Percentiles rank a stretch among this genome's conserved stretches.
Evolutionary conservation across 495 filamentous ascomycete species (phyloP).

Genomic region (Annulohypoxylon nitens): DNA sequence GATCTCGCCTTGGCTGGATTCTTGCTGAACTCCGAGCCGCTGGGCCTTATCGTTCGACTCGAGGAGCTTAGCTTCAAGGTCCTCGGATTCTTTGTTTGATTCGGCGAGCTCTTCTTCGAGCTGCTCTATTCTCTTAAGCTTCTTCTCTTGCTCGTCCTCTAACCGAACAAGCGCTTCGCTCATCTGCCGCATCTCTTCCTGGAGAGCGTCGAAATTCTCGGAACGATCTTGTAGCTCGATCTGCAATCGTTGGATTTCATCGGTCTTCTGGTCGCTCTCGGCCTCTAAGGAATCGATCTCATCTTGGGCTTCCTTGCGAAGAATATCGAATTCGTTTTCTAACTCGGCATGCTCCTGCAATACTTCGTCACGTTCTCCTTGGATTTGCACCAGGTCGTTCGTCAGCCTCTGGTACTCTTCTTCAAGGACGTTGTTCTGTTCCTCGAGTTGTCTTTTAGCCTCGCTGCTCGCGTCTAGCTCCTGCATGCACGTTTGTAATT

Average conservation of each 20-base stretch:
- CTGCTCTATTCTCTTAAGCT: constrained; percentile 72
- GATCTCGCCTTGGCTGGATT: constrained; percentile 93
- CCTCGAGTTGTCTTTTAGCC: constrained; percentile 69
- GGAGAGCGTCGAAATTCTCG: constrained; percentile 86
- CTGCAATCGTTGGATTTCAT: constrained; percentile 78
- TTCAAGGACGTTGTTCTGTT: constrained; percentile 72
- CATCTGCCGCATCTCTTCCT: constrained; percentile 90
- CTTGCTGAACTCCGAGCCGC: constrained; percentile 87
- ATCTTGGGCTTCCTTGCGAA: constrained; percentile 83
- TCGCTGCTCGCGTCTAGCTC: constrained; percentile 74
- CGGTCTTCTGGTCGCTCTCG: constrained; percentile 77
- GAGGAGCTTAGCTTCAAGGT: constrained; percentile 77
- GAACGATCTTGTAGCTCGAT: constrained; percentile 76
- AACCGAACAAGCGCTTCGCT: constrained; percentile 85
- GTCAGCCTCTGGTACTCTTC: constrained; percentile 81
- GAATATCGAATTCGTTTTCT: constrained; percentile 81
- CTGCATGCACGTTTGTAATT: constrained; percentile 75
- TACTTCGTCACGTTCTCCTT: constrained; percentile 88
- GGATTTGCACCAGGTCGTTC: constrained; percentile 83
- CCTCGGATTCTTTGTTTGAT: constrained; percentile 80
- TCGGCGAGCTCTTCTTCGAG: constrained; percentile 81
- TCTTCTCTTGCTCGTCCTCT: constrained; percentile 84
- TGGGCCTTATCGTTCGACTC: constrained; percentile 88
- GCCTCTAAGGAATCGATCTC: constrained; percentile 87
- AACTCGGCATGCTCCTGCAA: constrained; percentile 81